Base-by-base conservation (phyloP, 192 early-diverging fungal genomes). In the Backusella mclennaniae region DNA sequence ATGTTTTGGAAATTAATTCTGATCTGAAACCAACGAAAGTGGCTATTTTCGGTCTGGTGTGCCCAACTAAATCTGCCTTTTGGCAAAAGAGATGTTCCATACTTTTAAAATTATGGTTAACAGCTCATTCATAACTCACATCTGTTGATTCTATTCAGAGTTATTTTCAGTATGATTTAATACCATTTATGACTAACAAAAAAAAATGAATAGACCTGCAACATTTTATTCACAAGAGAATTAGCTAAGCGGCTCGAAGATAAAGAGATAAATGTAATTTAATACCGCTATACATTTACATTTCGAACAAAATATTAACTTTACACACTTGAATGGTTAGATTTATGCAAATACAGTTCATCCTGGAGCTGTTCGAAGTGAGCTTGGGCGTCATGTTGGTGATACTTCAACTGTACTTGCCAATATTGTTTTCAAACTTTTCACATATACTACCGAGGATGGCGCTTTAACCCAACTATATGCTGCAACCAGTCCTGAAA, bases 381-480 rank as follows among this genome's bases (percentile, higher is more conserved):
- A 79, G 12, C 21, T 83, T 8, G 2, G 21, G 17, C 76, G 82
- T 3, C 71, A 83, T 39, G 3, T 76, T 41, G 68, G 21, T 38
- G 68, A 38, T 23, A 11, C 68, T 21, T 38, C 19, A 12, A 19
- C 36, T 23, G 36, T 8, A 63, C 14, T 69, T 38, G 21, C 35
- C 11, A 23, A 69, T 23, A 29, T 31, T 23, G 3, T 80, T 42
- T 23, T 4, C 23, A 73, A 67, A 8, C 14, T 6, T 0, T 73
- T 84, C 66, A 75, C 77, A 0, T 42, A 77, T 3, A 76, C 35
- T 0, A 56, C 82, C 15, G 86, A 80, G 12, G 76, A 85, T 67
- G 89, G 89, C 23, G 82, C 87, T 0, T 36, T 87, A 35, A 86
- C 82, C 2, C 83, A 83, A 53, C 49, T 87, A 4, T 90, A 88